A percentile compares a stretch with the other conserved stretches of the same genome.
Evolutionary conservation across 2,329 filamentous ascomycete genomes (phyloP).

Genomic region (Aspergillus sp.): DNA sequence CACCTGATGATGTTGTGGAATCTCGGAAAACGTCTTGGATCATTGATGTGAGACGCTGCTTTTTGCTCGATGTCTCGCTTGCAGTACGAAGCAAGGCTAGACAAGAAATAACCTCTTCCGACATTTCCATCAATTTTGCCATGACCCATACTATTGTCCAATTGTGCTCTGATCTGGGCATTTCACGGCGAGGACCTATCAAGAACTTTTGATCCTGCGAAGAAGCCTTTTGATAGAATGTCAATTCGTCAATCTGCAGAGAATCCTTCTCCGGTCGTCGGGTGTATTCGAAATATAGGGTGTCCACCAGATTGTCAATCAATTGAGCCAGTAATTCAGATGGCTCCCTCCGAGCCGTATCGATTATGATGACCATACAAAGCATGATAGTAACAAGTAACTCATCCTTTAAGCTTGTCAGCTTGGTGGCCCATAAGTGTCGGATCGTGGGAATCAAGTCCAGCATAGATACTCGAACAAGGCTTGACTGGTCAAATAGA

Average conservation of each 20-base stretch:
- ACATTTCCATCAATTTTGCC: constrained; percentile 41
- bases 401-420: constrained; percentile 68
- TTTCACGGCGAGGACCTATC: constrained; percentile 38
- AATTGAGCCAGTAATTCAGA: constrained; percentile 40
- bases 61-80: constrained; percentile 30
- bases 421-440: constrained; percentile 75
- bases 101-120: constrained; percentile 23
- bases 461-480: constrained; percentile 61
- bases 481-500: constrained; percentile 65
- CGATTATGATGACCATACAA: constrained; percentile 60
- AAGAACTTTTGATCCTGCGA: constrained; percentile 36
- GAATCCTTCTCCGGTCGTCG: constrained; percentile 68
- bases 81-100: constrained; percentile 8
- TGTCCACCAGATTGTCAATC: constrained; percentile 67
- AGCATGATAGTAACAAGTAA: constrained; percentile 72
- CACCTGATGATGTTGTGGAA: constrained; percentile 35
- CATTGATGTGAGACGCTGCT: constrained; percentile 35
- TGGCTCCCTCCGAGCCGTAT: constrained; percentile 37
- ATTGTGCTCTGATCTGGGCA: constrained; percentile 36
- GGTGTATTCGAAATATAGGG: constrained; percentile 76
- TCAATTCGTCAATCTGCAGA: constrained; percentile 75
- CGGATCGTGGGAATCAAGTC: constrained; percentile 69
- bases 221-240: constrained; percentile 46
- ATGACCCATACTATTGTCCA: constrained; percentile 43
- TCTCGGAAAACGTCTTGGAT: constrained; percentile 39